Evolutionary conservation across 2,329 filamentous ascomycete species (phyloP).

Genomic region (Nemania sp.): DNA sequence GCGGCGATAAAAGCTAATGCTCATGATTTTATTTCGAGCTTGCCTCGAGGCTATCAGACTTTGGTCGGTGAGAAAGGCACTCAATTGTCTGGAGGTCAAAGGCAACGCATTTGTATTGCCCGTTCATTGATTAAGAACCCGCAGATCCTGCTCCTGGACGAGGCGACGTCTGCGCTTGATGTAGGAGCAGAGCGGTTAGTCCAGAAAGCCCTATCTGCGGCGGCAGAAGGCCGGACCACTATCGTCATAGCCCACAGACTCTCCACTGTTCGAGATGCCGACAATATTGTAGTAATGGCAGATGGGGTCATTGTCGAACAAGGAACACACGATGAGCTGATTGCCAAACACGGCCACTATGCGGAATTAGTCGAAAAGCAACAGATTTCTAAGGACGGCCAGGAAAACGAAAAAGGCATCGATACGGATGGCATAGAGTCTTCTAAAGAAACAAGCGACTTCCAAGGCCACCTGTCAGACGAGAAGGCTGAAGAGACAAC

Average conservation of each 20-base stretch:
- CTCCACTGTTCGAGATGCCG: conserved; percentile 74
- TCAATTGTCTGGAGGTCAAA: conserved; percentile 69
- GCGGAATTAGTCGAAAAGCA: conserved; percentile 65
- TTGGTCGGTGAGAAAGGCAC: conserved; percentile 66
- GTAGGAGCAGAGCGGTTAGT: conserved; percentile 55
- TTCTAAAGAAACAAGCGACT: background rate
- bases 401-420: background rate
- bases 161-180: conserved; percentile 71
- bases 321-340: conserved; percentile 28
- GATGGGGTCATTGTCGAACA: conserved; percentile 69
- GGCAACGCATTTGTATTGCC: conserved; percentile 43
- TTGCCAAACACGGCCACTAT: conserved; percentile 60
- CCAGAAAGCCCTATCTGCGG: conserved; percentile 67
- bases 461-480: background rate
- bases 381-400: background rate
- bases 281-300: conserved; percentile 79
- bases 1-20: conserved; percentile 69
- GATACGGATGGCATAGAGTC: background rate
- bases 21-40: conserved; percentile 65
- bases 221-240: conserved; percentile 62
- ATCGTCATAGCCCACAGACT: conserved; percentile 75
- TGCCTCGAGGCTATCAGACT: conserved; percentile 66
- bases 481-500: background rate
- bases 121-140: conserved; percentile 67
- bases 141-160: conserved; percentile 67